Conservation (phyloP, 805 yeast species). For the Pichia ethanolica region DNA sequence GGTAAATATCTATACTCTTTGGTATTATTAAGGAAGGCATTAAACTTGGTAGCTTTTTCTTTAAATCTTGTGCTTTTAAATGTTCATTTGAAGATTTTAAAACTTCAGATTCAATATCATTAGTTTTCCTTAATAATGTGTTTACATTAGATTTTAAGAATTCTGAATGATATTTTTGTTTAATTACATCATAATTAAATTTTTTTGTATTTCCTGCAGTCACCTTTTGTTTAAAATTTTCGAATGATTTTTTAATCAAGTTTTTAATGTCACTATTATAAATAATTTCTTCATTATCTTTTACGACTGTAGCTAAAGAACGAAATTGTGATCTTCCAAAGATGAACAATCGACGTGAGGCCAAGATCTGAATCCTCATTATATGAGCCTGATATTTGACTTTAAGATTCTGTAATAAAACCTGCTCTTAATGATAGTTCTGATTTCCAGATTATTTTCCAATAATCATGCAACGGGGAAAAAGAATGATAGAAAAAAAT, state of each 20-base stretch:
- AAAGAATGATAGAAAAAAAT: too few relatives aligned
- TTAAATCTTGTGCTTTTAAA: not conserved
- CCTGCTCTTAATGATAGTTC: too few relatives aligned
- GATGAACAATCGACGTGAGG: not conserved
- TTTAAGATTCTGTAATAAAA: too few relatives aligned
- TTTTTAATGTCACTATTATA: slow-evolving; percentile 3
- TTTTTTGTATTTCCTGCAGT: not conserved
- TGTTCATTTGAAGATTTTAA: slow-evolving; percentile 3
- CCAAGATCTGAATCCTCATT: not conserved
- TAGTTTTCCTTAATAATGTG: slow-evolving; percentile 2
- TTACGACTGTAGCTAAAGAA: not conserved
- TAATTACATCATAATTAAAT: slow-evolving; percentile 10
- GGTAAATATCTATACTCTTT: slow-evolving; percentile 2
- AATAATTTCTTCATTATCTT: not conserved
- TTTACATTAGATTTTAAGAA: slow-evolving; percentile 9
- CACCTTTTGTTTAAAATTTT: slow-evolving; percentile 9
- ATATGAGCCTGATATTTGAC: too few relatives aligned
- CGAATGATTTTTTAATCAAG: slow-evolving; percentile 9
- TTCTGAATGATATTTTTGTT: slow-evolving; percentile 2
- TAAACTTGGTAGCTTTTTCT: not conserved
- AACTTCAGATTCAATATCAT: slow-evolving; percentile 7
- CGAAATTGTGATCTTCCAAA: not conserved
- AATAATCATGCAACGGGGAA: too few relatives aligned
- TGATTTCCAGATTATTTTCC: too few relatives aligned
- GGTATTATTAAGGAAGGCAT: slow-evolving; percentile 12